A percentile compares a stretch with the other conserved stretches of the same genome.
These are phyloP conservation scores for Talaromyces wortmannii DNA, from an alignment of 495 filamentous ascomycete genomes.

Conservation along the genomic window DNA sequence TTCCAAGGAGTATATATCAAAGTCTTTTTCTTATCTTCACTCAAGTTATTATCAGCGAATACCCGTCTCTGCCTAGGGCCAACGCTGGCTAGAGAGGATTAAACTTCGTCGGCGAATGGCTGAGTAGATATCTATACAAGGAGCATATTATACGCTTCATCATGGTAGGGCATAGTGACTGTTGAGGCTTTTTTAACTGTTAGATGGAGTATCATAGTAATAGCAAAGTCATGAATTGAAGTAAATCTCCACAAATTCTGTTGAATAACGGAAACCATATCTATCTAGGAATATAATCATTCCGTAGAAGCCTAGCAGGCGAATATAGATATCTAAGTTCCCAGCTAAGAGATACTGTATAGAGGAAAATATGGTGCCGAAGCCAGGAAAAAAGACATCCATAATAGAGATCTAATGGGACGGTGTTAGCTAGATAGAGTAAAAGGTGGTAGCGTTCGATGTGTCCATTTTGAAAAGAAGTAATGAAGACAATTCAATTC, in stretches of 20 bases:
- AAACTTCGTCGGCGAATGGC: constrained; percentile 14
- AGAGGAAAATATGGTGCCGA: constrained; percentile 14
- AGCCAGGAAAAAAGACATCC: constrained; percentile 16
- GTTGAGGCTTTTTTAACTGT: constrained; percentile 19
- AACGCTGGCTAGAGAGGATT: constrained; percentile 14
- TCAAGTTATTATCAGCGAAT: no score
- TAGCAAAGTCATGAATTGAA: neutral
- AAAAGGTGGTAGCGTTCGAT: no score
- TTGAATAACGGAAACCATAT: neutral
- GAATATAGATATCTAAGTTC: constrained; percentile 2
- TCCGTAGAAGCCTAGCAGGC: neutral
- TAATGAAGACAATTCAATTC: no score
- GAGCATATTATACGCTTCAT: constrained; percentile 22
- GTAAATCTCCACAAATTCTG: neutral
- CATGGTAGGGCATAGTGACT: constrained; percentile 18
- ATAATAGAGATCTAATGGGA: constrained; percentile 20
- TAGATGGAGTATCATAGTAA: neutral
- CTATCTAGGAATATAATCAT: neutral
- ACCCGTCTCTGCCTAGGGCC: no score
- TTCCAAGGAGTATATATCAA: constrained; percentile 20
- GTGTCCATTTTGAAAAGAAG: no score
- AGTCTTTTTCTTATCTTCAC: no score
- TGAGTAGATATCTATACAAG: constrained; percentile 13
- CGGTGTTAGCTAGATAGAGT: no score
- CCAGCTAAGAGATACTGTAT: constrained; percentile 14